Evolutionary conservation across 108 stramenopile genomes (phyloP).

Genomic region (Skeletonema grethae): DNA sequence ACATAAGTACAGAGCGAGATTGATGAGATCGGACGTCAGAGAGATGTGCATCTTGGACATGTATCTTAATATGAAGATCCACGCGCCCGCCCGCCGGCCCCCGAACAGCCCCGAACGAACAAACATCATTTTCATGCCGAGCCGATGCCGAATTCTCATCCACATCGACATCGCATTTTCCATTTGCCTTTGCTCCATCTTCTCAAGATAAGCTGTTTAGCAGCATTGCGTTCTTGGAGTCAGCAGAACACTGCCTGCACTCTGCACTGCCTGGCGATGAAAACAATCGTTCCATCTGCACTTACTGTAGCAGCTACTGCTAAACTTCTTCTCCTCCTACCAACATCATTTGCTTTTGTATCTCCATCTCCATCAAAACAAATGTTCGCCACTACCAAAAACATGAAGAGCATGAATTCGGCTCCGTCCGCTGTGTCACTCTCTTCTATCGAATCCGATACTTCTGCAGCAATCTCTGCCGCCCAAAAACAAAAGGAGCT

Average conservation of each 20-base stretch:
- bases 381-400: background rate
- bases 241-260: no score
- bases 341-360: background rate
- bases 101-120: no score
- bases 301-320: background rate
- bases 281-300: background rate
- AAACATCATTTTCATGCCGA: no score
- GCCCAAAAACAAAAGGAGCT: constrained; percentile 7
- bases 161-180: no score
- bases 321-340: background rate
- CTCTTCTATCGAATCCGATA: background rate
- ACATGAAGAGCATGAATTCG: background rate
- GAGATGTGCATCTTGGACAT: no score
- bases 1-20: no score
- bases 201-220: no score
- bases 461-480: background rate
- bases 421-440: background rate
- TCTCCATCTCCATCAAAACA: background rate
- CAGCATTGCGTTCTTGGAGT: no score
- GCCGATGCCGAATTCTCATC: no score
- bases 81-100: no score
- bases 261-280: background rate
- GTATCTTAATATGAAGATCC: background rate
- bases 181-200: no score
- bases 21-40: no score